These are phyloP conservation scores for Syzygium grande DNA, from an alignment of 345 rosid genomes.

Conservation along the genomic window DNA sequence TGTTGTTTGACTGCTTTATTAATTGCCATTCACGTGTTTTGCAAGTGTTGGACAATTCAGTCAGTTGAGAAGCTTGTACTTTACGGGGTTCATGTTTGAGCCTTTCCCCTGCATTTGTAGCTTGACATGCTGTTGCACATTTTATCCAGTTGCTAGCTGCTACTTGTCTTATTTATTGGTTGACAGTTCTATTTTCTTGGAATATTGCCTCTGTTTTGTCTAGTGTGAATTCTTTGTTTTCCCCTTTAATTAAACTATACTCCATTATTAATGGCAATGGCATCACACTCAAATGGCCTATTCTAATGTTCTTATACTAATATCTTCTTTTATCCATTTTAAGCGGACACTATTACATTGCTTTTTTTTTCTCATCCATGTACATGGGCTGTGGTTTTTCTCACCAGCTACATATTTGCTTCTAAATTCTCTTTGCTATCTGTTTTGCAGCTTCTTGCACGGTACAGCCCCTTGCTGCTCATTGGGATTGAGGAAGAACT, in stretches of 20 bases:
- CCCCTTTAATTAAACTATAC: background rate
- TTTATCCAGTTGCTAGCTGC: background rate
- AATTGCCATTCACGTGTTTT: background rate
- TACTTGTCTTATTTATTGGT: background rate
- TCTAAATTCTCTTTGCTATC: background rate
- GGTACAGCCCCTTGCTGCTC: constrained; percentile 69
- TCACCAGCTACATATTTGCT: background rate
- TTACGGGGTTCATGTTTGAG: background rate
- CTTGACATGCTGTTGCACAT: background rate
- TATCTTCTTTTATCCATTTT: background rate
- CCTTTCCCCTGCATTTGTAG: background rate
- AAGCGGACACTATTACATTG: background rate
- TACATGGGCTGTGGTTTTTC: background rate
- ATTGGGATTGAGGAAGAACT: constrained; percentile 82
- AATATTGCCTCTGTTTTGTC: background rate
- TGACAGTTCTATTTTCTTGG: background rate
- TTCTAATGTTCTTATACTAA: background rate
- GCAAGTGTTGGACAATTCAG: background rate
- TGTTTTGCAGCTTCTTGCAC: constrained; percentile 71
- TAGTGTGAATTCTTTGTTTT: background rate
- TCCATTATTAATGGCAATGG: background rate
- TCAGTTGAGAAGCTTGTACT: background rate
- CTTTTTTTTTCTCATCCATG: background rate
- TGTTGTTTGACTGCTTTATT: background rate
- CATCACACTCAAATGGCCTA: background rate